Evolutionary conservation across 179 eudicot species (phyloP).

Genomic region (Camellia oleifera): DNA sequence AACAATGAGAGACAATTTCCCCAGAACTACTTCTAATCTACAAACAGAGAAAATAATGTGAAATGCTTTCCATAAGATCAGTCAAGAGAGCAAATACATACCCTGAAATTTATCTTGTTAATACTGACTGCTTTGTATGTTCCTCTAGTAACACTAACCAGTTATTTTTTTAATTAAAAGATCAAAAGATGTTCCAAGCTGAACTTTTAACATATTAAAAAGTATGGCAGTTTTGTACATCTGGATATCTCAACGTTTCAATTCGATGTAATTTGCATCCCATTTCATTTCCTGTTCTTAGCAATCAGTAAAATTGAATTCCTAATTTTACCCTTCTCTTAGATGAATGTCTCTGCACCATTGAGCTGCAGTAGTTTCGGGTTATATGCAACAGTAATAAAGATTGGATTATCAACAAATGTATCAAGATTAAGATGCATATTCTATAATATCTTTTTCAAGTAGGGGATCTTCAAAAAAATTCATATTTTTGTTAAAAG

Average conservation of each 20-base stretch:
- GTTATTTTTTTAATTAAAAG: neutral
- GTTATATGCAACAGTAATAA: neutral
- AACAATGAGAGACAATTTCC: neutral
- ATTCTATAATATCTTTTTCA: neutral
- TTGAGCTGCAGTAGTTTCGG: neutral
- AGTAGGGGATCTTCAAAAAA: neutral
- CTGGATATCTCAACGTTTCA: neutral
- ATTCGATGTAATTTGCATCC: neutral
- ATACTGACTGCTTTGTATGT: neutral
- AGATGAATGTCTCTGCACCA: neutral
- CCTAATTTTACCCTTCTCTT: neutral
- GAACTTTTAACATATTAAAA: neutral
- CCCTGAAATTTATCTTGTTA: neutral
- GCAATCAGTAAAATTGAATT: neutral
- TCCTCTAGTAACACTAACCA: neutral
- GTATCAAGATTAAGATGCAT: neutral
- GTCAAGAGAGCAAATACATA: neutral
- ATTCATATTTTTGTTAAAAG: neutral
- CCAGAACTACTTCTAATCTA: neutral
- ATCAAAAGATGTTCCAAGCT: neutral
- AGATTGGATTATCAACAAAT: neutral
- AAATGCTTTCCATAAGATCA: neutral
- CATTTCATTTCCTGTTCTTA: neutral
- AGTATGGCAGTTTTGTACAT: neutral
- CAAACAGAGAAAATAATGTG: neutral